Evolutionary conservation across 306 rosid species (phyloP).

Genomic region (Dalbergia cultrata): DNA sequence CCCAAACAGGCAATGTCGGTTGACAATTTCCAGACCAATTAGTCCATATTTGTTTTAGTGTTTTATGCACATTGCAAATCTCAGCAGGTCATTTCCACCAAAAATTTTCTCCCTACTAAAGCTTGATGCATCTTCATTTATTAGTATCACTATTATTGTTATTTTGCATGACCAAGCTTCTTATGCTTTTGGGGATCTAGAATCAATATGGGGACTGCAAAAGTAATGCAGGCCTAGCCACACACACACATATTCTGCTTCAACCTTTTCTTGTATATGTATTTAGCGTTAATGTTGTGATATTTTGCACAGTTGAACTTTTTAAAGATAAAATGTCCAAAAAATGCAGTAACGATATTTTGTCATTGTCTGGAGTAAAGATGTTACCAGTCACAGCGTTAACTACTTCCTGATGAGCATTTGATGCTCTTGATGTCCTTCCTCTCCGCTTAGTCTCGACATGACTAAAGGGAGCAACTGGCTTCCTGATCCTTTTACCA

Average conservation of each 20-base stretch:
- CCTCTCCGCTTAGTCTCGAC: slow-evolving; percentile 43
- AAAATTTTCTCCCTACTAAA: no score
- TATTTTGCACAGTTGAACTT: not conserved
- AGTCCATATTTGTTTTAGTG: no score
- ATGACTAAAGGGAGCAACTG: slow-evolving; percentile 28
- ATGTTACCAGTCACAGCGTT: slow-evolving; percentile 49
- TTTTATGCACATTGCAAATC: no score
- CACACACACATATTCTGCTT: not conserved
- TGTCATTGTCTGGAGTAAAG: slow-evolving; percentile 27
- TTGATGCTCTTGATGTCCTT: slow-evolving; percentile 39
- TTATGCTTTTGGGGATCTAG: not conserved
- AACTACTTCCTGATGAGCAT: not conserved
- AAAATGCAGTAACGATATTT: not conserved
- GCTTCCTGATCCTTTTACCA: slow-evolving; percentile 34
- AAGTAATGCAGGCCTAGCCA: slow-evolving; percentile 17
- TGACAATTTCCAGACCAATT: no score
- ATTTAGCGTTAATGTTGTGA: not conserved
- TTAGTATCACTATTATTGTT: not conserved
- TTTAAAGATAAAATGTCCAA: slow-evolving; percentile 23
- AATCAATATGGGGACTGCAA: not conserved
- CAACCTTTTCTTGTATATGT: no score
- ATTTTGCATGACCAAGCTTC: not conserved
- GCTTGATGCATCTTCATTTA: no score
- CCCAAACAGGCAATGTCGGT: no score
- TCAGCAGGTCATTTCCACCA: no score